phyloP scores from a whole-genome alignment of 257 asterid species.

The Rubia yunnanensis region DNA sequence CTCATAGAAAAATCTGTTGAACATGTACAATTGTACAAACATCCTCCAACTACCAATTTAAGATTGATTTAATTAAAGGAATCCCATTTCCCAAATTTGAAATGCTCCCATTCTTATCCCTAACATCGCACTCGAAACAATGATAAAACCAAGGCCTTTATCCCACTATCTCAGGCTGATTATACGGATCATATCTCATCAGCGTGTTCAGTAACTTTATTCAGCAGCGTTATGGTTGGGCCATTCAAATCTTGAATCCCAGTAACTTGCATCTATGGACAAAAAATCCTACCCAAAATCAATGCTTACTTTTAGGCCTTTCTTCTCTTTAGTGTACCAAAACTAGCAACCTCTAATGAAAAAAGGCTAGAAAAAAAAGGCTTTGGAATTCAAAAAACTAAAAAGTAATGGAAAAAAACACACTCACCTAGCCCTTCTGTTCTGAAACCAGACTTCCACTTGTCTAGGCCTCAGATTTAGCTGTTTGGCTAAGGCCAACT shows the following conservation, averaged over 20 bases:
- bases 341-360: neutral
- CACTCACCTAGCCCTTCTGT: constrained; percentile 92
- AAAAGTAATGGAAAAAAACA: neutral
- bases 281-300: neutral
- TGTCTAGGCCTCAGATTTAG: constrained; percentile 81
- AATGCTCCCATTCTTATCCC: neutral
- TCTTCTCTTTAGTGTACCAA: neutral
- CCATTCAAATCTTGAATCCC: neutral
- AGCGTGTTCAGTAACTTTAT: neutral
- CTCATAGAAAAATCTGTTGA: too few species aligned
- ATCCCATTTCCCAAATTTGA: neutral
- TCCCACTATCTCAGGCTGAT: neutral
- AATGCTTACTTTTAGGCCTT: neutral
- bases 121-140: neutral
- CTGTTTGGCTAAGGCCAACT: constrained; percentile 76
- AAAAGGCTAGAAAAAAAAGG: neutral
- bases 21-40: too few species aligned
- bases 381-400: neutral
- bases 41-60: neutral
- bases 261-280: neutral
- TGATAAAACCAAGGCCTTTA: neutral
- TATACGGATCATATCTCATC: neutral
- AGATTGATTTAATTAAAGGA: neutral
- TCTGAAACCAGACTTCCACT: constrained; percentile 99
- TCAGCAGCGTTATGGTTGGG: too few species aligned